Percentiles rank a stretch among this genome's conserved stretches.
Evolutionary conservation across 371 early-diverging fungal genomes (phyloP).

Genomic region (Batrachochytrium dendrobatidis): DNA sequence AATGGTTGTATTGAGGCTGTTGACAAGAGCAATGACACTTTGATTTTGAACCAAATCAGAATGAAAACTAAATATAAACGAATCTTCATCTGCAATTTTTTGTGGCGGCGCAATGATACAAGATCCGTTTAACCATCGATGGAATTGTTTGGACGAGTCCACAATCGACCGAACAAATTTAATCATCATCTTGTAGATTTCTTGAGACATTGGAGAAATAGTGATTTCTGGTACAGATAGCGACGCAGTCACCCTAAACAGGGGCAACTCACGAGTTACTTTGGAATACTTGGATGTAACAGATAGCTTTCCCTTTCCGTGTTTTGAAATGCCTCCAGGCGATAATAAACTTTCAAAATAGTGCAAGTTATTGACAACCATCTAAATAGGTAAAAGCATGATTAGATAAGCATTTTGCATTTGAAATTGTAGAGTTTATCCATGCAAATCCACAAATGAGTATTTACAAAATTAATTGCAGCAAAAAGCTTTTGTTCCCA

Average conservation of each 20-base stretch:
- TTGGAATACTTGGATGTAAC: slow-evolving; percentile 1
- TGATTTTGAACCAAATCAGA: slow-evolving; percentile 39
- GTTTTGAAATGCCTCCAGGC: not conserved
- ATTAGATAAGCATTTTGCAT: not conserved
- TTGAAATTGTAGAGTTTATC: not conserved
- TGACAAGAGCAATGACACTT: slow-evolving; percentile 31
- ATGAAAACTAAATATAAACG: slow-evolving; percentile 46
- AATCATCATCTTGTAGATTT: slow-evolving; percentile 50
- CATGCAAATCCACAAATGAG: not conserved
- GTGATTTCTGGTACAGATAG: slow-evolving; percentile 52
- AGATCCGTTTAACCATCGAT: slow-evolving; percentile 52
- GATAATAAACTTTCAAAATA: slow-evolving; percentile 30
- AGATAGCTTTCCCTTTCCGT: not conserved
- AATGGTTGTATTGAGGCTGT: slow-evolving; percentile 35
- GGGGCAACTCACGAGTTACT: slow-evolving; percentile 17
- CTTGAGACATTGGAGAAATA: slow-evolving; percentile 42
- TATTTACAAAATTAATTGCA: slow-evolving; percentile 44
- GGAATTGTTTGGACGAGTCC: slow-evolving; percentile 49
- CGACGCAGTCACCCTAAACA: slow-evolving; percentile 47
- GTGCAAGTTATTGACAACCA: slow-evolving; percentile 46
- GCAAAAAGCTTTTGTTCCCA: slow-evolving; percentile 48
- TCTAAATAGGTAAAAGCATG: slow-evolving; percentile 18
- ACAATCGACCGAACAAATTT: slow-evolving; percentile 46
- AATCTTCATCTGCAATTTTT: slow-evolving; percentile 40
- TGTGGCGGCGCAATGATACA: slow-evolving; percentile 52